Base-by-base conservation (phyloP, 192 early-diverging fungal genomes). In the Coemansia javaensis region DNA sequence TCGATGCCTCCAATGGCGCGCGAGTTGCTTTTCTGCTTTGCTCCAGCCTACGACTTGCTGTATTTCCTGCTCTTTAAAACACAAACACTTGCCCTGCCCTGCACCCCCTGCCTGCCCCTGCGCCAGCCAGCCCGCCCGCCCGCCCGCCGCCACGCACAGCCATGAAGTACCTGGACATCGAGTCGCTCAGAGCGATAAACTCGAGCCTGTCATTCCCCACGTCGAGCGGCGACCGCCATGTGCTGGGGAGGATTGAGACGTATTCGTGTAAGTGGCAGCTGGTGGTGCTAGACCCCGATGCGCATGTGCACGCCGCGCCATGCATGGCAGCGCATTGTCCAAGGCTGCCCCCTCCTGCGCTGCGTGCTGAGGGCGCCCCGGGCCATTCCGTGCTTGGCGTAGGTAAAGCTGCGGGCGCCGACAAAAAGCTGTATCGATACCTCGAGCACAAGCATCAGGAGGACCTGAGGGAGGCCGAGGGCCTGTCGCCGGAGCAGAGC, bases 371-470 rank as follows among this genome's bases (percentile, higher is more conserved):
- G n/a, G n/a, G n/a, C n/a, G n/a, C n/a, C n/a, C n/a, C n/a, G n/a
- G n/a, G n/a, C n/a, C n/a, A n/a, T n/a, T n/a, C n/a, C n/a, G n/a
- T n/a, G n/a, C n/a, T n/a, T n/a, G n/a, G n/a, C n/a, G 63, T 63
- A 94, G 92, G 92, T 66, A 97, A 98, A 68, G 82, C 80, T 36
- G 93, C 92, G n/a, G 88, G 83, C 17, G 76, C 88, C 5, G 95
- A 98, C 76, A 90, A 89, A 66, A 91, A 96, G 60, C 82, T 98
- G 28, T 90, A 88, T 50, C 82, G 87, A 45, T 81, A 87, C 57
- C 70, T 98, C 22, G 88, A 98, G 47, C 82, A 78, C 66, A 88
- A 87, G 66, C 94, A 90, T 53, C 80, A 78, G 25, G 67, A 78
- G 17, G 83, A 90, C 41, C 52, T 79, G 13, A 66, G 82, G 15